Evolutionary conservation across 805 yeast genomes (phyloP).

Genomic region (Komagataella mondaviorum): DNA sequence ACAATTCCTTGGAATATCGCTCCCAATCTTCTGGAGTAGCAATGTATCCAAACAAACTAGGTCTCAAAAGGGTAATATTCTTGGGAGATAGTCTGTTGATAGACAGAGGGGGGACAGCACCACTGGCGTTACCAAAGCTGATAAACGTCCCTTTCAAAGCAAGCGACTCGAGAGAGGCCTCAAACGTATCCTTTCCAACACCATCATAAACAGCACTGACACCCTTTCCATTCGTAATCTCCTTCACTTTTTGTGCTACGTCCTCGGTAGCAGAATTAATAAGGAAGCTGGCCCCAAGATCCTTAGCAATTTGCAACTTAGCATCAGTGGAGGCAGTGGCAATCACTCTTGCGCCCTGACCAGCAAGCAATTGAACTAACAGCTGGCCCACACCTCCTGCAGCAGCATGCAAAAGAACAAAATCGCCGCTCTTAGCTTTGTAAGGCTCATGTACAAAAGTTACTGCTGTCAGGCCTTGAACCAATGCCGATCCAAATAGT

Average conservation of each 20-base stretch:
- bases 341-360: slow-evolving; percentile 67
- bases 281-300: slow-evolving; percentile 64
- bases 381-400: slow-evolving; percentile 90
- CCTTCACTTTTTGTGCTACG: slow-evolving; percentile 37
- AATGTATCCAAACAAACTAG: slow-evolving; percentile 52
- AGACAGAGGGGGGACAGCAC: slow-evolving; percentile 60
- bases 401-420: slow-evolving; percentile 75
- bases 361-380: slow-evolving; percentile 47
- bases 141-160: slow-evolving; percentile 66
- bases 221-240: slow-evolving; percentile 54
- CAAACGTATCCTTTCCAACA: slow-evolving; percentile 68
- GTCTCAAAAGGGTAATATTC: slow-evolving; percentile 53
- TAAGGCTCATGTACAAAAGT: slow-evolving; percentile 58
- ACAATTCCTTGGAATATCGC: slow-evolving; percentile 26
- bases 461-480: slow-evolving; percentile 74
- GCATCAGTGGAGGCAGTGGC: slow-evolving; percentile 74
- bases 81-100: slow-evolving; percentile 39
- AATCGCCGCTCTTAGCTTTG: slow-evolving; percentile 55
- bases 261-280: slow-evolving; percentile 45
- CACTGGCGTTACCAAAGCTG: slow-evolving; percentile 79
- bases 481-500: slow-evolving; percentile 42
- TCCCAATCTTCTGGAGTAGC: slow-evolving; percentile 43
- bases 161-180: slow-evolving; percentile 43
- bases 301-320: slow-evolving; percentile 52
- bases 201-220: slow-evolving; percentile 61